These are phyloP conservation scores for Umbelopsis ramanniana DNA, from an alignment of 192 early-diverging fungal genomes.

Conservation along the genomic window DNA sequence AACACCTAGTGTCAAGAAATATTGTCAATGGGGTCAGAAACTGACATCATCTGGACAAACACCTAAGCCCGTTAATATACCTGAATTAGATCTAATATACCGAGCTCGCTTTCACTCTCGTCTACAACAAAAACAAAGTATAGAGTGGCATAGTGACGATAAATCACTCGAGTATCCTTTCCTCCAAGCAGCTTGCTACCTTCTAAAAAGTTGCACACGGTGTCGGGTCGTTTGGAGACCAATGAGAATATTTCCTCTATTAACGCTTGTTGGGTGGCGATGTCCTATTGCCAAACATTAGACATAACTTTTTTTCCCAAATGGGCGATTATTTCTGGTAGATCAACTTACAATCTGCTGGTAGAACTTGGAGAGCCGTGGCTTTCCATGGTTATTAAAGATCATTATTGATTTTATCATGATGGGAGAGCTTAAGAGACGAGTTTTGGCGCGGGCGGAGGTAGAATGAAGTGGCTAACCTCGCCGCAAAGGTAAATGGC, in stretches of 20 bases:
- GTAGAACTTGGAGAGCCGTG: constrained; percentile 93
- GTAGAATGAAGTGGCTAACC: constrained; percentile 5
- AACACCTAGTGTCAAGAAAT: constrained; percentile 67
- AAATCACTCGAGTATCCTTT: constrained; percentile 89
- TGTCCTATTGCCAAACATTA: constrained; percentile 58
- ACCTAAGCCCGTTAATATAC: constrained; percentile 38
- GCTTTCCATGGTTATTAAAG: constrained; percentile 98
- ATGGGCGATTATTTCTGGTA: no score
- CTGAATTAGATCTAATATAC: constrained; percentile 95
- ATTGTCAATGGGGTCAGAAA: no score
- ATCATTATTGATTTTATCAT: constrained; percentile 98
- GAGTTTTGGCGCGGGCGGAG: constrained; percentile 2
- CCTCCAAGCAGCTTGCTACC: constrained; percentile 81
- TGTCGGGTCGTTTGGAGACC: constrained; percentile 85
- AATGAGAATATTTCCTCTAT: constrained; percentile 88
- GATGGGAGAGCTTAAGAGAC: constrained; percentile 13
- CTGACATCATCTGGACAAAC: no score
- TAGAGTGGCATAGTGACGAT: constrained; percentile 96
- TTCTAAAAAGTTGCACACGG: constrained; percentile 91
- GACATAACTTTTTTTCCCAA: background rate
- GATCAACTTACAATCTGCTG: constrained; percentile 74
- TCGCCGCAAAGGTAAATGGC: background rate
- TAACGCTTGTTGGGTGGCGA: constrained; percentile 81
- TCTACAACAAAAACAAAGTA: constrained; percentile 99
- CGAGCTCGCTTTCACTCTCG: constrained; percentile 94